Percentiles rank a stretch among this genome's conserved stretches.
These are phyloP conservation scores for Trichoderma atroviride DNA, from an alignment of 2,329 filamentous ascomycete species.

Conservation along the genomic window DNA sequence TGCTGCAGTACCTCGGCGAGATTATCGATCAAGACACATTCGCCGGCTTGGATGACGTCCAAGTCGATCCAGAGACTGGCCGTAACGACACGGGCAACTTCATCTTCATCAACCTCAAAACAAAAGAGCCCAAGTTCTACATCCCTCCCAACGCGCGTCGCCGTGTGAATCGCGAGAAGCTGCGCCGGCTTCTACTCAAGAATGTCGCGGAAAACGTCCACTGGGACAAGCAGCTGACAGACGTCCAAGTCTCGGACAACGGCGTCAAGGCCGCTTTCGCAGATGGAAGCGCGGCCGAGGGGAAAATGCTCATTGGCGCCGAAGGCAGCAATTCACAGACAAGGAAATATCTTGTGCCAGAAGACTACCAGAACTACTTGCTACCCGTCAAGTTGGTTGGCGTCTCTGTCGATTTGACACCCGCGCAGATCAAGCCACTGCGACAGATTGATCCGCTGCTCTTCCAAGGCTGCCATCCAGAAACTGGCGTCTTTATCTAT, in stretches of 20 bases:
- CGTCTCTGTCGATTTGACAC: constrained; percentile 42
- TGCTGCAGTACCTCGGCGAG: constrained; percentile 41
- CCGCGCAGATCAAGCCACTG: constrained; percentile 43
- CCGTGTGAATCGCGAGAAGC: constrained; percentile 42
- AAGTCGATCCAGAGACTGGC: constrained; percentile 44
- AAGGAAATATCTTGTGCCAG: constrained; percentile 40
- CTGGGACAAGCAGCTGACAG: constrained; percentile 39
- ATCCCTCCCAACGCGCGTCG: constrained; percentile 44
- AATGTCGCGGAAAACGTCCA: constrained; percentile 37
- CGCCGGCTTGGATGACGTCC: constrained; percentile 33
- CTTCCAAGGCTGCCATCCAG: constrained; percentile 57
- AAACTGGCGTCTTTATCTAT: constrained; percentile 54
- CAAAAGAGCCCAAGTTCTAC: constrained; percentile 42
- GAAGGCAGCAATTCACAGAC: constrained; percentile 45
- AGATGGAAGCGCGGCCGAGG: constrained; percentile 39
- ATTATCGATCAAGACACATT: constrained; percentile 34
- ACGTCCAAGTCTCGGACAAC: constrained; percentile 32
- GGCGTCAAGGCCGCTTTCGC: constrained; percentile 37
- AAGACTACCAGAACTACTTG: constrained; percentile 37
- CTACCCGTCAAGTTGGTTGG: constrained; percentile 46
- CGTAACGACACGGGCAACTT: constrained; percentile 44
- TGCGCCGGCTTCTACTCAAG: constrained; percentile 38
- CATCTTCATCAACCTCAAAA: constrained; percentile 46
- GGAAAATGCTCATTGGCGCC: constrained; percentile 44
- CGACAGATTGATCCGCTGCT: constrained; percentile 56